Percentiles rank a stretch among this genome's conserved stretches.
These are phyloP conservation scores for Agaricus bisporus DNA, from an alignment of 768 basidiomycete genomes.

Conservation along the genomic window DNA sequence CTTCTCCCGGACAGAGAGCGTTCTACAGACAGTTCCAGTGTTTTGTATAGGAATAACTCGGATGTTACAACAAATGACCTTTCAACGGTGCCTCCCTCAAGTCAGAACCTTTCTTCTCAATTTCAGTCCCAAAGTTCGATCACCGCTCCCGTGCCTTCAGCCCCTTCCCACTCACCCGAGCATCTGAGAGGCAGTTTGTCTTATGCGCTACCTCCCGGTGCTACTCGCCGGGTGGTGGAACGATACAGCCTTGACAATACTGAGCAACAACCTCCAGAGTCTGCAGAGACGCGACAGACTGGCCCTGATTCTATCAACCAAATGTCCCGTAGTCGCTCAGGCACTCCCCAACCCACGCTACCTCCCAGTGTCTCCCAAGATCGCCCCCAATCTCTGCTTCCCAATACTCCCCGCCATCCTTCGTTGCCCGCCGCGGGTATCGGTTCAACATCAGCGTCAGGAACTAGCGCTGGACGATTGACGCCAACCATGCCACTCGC, in stretches of 20 bases:
- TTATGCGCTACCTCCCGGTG: conserved; percentile 37
- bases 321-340: conserved; percentile 17
- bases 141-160: conserved; percentile 12
- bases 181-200: conserved; percentile 33
- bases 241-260: conserved; percentile 48
- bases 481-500: conserved; percentile 52
- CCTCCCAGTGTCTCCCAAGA: conserved; percentile 15
- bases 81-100: conserved; percentile 4
- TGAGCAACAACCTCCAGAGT: conserved; percentile 21
- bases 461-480: conserved; percentile 18
- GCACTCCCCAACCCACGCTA: conserved; percentile 18
- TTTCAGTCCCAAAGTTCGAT: conserved; percentile 2
- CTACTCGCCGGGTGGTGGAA: conserved; percentile 41
- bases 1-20: conserved; percentile 15
- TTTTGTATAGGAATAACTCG: conserved; percentile 13
- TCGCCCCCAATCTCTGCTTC: conserved; percentile 27
- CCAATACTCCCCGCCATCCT: conserved; percentile 41
- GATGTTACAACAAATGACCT: conserved; percentile 10
- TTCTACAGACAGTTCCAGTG: conserved; percentile 13
- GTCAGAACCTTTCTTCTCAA: conserved; percentile 13
- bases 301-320: conserved; percentile 24
- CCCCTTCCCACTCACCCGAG: conserved; percentile 30
- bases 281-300: conserved; percentile 22
- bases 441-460: conserved; percentile 11
- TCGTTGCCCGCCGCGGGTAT: conserved; percentile 23